These are phyloP conservation scores for Suhomyces bribrorum DNA, from an alignment of 1,139 yeast genomes.

Conservation along the genomic window DNA sequence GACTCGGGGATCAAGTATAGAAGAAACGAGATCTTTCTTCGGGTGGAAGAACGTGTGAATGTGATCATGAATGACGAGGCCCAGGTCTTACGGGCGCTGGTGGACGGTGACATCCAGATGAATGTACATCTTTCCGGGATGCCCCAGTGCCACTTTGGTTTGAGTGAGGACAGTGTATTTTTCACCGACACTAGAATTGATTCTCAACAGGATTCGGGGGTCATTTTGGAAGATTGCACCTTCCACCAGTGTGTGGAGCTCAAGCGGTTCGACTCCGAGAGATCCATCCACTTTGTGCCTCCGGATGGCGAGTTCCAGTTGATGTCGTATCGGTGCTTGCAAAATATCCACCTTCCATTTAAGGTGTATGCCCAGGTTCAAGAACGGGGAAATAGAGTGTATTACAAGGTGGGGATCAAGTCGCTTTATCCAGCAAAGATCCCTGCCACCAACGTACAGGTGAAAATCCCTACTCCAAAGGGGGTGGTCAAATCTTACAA, in stretches of 20 bases:
- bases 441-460: constrained; percentile 63
- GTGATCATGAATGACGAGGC: constrained; percentile 64
- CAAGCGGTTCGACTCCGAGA: constrained; percentile 64
- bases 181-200: constrained; percentile 7
- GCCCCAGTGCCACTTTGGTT: constrained; percentile 67
- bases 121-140: constrained; percentile 75
- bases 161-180: constrained; percentile 47
- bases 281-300: constrained; percentile 73
- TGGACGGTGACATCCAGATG: constrained; percentile 75
- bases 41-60: constrained; percentile 74
- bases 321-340: constrained; percentile 64
- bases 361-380: constrained; percentile 62
- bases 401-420: constrained; percentile 59
- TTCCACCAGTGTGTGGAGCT: constrained; percentile 87
- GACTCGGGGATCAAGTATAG: constrained; percentile 71
- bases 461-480: constrained; percentile 71
- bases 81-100: constrained; percentile 66
- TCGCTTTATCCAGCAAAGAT: constrained; percentile 64
- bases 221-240: constrained; percentile 71
- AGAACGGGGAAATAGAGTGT: constrained; percentile 52
- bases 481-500: constrained; percentile 55
- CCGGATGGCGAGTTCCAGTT: constrained; percentile 94
- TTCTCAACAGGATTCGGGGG: constrained; percentile 34
- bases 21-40: constrained; percentile 77
- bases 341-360: constrained; percentile 72